A percentile compares a stretch with the other conserved stretches of the same genome.
These are phyloP conservation scores for Yamadazyma membranifaciens DNA, from an alignment of 1,139 yeast genomes.

Conservation along the genomic window DNA sequence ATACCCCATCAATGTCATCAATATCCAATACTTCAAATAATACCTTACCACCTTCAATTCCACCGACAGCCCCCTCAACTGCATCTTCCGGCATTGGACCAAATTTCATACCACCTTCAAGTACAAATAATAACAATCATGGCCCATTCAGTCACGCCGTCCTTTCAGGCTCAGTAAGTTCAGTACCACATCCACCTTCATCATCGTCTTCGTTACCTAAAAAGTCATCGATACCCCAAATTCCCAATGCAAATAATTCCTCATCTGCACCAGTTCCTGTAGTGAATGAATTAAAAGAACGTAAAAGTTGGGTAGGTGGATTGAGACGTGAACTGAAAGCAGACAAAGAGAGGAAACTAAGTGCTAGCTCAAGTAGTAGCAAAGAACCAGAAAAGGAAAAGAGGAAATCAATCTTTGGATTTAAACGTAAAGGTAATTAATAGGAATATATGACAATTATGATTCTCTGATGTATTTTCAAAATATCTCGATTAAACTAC, in stretches of 20 bases:
- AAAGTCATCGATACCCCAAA: conserved; percentile 7
- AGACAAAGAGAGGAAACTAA: conserved; percentile 18
- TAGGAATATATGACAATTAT: not conserved
- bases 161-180: not conserved
- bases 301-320: conserved; percentile 46
- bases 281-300: conserved; percentile 23
- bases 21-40: conserved; percentile 2
- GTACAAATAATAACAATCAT: not conserved
- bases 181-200: not conserved
- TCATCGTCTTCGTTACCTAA: not conserved
- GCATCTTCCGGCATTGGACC: not conserved
- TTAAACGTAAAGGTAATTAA: conserved; percentile 27
- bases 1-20: conserved; percentile 10
- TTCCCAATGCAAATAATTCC: conserved; percentile 1
- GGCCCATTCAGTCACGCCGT: too few relatives aligned
- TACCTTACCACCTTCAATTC: conserved; percentile 1
- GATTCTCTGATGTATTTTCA: not conserved
- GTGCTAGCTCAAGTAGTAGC: conserved; percentile 15
- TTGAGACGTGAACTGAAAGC: conserved; percentile 32
- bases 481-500: too few relatives aligned
- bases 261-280: conserved; percentile 1
- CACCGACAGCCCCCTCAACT: conserved; percentile 1
- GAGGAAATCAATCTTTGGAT: conserved; percentile 38
- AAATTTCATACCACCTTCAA: not conserved
- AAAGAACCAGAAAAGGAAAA: conserved; percentile 20